A percentile compares a stretch with the other conserved stretches of the same genome.
These are phyloP conservation scores for Chamaenerion angustifolium DNA, from an alignment of 345 rosid genomes.

Conservation along the genomic window DNA sequence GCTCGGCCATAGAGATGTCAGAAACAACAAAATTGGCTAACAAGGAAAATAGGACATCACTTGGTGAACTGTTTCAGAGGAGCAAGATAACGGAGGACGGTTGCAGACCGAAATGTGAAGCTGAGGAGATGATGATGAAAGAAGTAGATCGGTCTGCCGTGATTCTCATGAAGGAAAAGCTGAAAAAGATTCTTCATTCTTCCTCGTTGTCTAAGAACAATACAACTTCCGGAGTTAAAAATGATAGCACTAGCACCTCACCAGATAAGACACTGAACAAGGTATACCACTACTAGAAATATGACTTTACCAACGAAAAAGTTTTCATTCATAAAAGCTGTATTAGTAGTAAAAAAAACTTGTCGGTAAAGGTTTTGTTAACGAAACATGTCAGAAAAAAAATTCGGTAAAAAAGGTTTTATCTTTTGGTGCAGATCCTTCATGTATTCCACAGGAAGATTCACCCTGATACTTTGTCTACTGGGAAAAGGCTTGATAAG, in stretches of 20 bases:
- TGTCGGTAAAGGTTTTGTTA: background rate
- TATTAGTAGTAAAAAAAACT: too few species aligned
- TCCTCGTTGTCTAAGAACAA: conserved; percentile 24
- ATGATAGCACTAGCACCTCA: conserved; percentile 34
- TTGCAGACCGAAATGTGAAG: conserved; percentile 25
- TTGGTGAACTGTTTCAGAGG: conserved; percentile 69
- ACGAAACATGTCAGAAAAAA: background rate
- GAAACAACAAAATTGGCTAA: conserved; percentile 44
- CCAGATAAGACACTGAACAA: conserved; percentile 56
- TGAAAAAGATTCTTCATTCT: conserved; percentile 45
- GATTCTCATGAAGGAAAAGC: conserved; percentile 42
- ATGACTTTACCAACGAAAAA: background rate
- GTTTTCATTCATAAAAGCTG: too few species aligned
- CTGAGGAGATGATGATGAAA: conserved; percentile 48
- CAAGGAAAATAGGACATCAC: conserved; percentile 60
- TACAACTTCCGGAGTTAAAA: conserved; percentile 19
- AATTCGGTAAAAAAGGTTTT: background rate
- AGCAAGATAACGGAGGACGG: conserved; percentile 40
- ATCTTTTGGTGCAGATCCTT: conserved; percentile 31
- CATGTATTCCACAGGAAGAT: conserved; percentile 73
- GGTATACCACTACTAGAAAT: conserved; percentile 17
- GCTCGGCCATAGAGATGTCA: conserved; percentile 52
- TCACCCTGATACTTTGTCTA: conserved; percentile 53
- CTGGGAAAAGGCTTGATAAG: conserved; percentile 23
- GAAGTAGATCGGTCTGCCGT: conserved; percentile 47